Evolutionary conservation across 441 rosid genomes (phyloP), one percentile per base, ranked within the genome.

Genomic region (Jatropha multifida): DNA sequence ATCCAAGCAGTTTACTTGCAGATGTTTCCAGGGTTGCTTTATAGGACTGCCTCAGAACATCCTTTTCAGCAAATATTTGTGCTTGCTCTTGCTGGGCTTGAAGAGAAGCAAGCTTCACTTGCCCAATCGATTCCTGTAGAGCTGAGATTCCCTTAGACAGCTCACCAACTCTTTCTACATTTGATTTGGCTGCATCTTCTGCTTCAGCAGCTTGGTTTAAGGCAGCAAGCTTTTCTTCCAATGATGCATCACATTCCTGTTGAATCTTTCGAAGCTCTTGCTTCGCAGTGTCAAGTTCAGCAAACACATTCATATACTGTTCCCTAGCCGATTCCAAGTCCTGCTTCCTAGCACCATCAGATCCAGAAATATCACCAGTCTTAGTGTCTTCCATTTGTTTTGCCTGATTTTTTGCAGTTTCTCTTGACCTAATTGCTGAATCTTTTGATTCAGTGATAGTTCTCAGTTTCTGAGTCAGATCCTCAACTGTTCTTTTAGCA

Each of bases 281-380:
- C 86, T 94, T 93, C 1, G 91, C 88, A 9, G 83, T 77, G 82
- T 90, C 94, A 74, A 93, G 97, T 76, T 92, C 93, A 41, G 84
- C 78, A 72, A 87, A 79, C 1, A 86, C 86, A 69, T 60, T 75
- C 80, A 72, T 68, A 79, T 93, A 91, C 76, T 85, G 87, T 73
- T 92, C 92, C 81, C 86, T 85, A 26, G 84, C 71, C 64, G 78
- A 75, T 80, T 89, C 90, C 75, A 88, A 74, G 73, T 91, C 96
- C 79, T 77, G 89, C 68, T 78, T 68, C 82, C 87, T 81, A 23
- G 84, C 83, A 82, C 79, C 86, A 67, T 87, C 79, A 73, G 85
- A 76, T 75, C 71, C 86, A 26, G 83, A 71, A 74, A 81, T 80
- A 71, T 51, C 75, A 18, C 76, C 88, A 20, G 71, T 76, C 59